phyloP scores from a whole-genome alignment of 768 basidiomycete genomes.

The Mycena sanguinolenta region DNA sequence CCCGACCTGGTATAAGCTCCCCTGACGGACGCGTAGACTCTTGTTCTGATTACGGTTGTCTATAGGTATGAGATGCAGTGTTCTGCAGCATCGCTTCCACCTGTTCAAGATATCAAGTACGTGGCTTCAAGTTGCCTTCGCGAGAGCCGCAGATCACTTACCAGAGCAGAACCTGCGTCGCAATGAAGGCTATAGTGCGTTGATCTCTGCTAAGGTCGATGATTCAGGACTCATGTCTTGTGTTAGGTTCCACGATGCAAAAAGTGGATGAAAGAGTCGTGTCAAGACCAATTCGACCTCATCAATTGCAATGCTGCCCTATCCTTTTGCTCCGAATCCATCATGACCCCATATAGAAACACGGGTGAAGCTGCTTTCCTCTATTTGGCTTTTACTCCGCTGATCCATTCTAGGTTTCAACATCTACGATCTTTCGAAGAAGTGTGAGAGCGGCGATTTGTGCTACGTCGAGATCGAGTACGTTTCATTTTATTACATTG shows the following conservation, averaged over 20 bases:
- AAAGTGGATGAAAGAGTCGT: slow-evolving; percentile 53
- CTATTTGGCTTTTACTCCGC: not conserved
- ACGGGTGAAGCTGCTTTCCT: not conserved
- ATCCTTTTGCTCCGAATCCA: slow-evolving; percentile 54
- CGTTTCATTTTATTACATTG: not conserved
- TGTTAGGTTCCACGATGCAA: slow-evolving; percentile 58
- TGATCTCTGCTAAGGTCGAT: not conserved
- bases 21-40: not conserved
- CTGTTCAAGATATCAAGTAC: slow-evolving; percentile 48
- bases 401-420: slow-evolving; percentile 10
- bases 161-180: slow-evolving; percentile 50
- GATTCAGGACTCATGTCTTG: not conserved
- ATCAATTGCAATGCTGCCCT: slow-evolving; percentile 51
- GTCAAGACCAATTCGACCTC: slow-evolving; percentile 57
- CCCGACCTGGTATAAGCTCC: slow-evolving; percentile 7
- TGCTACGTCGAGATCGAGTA: slow-evolving; percentile 25
- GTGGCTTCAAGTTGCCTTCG: no score
- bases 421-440: slow-evolving; percentile 21
- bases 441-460: slow-evolving; percentile 3
- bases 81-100: slow-evolving; percentile 41
- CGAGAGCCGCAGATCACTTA: no score
- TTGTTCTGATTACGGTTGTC: not conserved
- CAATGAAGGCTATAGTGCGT: slow-evolving; percentile 56
- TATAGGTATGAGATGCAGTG: slow-evolving; percentile 61
- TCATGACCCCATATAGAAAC: slow-evolving; percentile 40